A percentile compares a stretch with the other conserved stretches of the same genome.
Evolutionary conservation across 1,284 basidiomycete species (phyloP).

Genomic region (Gyrodon tennesseensis): DNA sequence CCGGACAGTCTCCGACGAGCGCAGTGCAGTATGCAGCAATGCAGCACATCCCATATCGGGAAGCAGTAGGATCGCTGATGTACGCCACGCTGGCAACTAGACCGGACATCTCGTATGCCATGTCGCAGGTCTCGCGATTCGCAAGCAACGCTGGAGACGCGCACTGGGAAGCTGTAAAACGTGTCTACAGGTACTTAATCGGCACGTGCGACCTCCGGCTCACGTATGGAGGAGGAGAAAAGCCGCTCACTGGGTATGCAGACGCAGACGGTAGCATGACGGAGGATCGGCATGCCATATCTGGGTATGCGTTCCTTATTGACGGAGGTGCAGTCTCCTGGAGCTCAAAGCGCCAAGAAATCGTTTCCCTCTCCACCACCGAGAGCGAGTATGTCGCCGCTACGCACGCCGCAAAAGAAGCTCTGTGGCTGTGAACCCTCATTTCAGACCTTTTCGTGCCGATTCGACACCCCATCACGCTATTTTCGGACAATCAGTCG

Average conservation of each 20-base stretch:
- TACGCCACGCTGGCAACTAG: neutral
- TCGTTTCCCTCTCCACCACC: neutral
- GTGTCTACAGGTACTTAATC: neutral
- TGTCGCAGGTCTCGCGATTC: neutral
- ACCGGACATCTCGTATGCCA: neutral
- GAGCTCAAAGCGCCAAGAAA: neutral
- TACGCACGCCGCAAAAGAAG: neutral
- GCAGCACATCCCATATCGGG: neutral
- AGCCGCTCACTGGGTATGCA: too few relatives aligned
- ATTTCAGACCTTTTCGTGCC: neutral
- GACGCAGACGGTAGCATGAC: too few relatives aligned
- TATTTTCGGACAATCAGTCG: too few relatives aligned
- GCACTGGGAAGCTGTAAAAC: neutral
- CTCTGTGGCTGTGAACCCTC: neutral
- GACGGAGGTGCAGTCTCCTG: neutral
- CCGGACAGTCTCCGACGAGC: too few relatives aligned
- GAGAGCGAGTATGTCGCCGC: neutral
- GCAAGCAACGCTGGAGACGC: neutral
- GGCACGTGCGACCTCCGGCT: too few relatives aligned
- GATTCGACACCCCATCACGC: too few relatives aligned
- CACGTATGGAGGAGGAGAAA: too few relatives aligned
- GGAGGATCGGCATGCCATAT: too few relatives aligned
- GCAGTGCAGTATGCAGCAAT: too few relatives aligned
- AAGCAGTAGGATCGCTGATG: constrained; percentile 2
- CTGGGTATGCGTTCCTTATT: neutral